Percentiles rank a stretch among this genome's conserved stretches.
Evolutionary conservation across 2,329 filamentous ascomycete species (phyloP).

Genomic region (Arachnomyces sp.): DNA sequence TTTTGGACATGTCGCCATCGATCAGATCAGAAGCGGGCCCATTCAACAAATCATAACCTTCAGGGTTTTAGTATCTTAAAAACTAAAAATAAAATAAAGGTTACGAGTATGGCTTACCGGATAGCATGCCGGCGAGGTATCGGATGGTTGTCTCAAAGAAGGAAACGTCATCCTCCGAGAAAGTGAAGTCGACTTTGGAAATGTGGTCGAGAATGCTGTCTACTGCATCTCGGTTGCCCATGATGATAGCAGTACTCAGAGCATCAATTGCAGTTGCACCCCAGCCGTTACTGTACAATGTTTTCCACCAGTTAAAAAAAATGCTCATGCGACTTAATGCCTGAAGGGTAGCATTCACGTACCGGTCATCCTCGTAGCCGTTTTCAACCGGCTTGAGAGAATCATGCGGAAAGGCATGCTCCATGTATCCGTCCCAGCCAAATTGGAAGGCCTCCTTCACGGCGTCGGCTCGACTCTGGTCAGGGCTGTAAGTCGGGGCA

Average conservation of each 20-base stretch:
- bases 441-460: constrained; percentile 62
- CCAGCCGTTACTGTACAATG: constrained; percentile 64
- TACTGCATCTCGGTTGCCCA: constrained; percentile 62
- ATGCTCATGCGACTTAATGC: neutral
- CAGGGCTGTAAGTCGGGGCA: constrained; percentile 5
- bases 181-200: constrained; percentile 61
- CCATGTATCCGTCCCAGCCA: constrained; percentile 66
- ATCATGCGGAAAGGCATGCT: constrained; percentile 70
- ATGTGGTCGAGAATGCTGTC: constrained; percentile 65
- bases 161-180: constrained; percentile 56
- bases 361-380: constrained; percentile 62
- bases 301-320: constrained; percentile 5
- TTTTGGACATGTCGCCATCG: constrained; percentile 5
- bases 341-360: constrained; percentile 14
- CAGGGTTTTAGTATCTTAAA: too few species aligned
- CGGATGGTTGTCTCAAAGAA: constrained; percentile 89
- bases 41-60: constrained; percentile 54
- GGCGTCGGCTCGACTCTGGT: constrained; percentile 41
- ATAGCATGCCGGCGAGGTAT: constrained; percentile 73
- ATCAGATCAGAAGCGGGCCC: constrained; percentile 52
- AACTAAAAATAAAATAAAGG: too few species aligned
- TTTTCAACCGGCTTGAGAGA: constrained; percentile 64
- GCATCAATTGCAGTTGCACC: constrained; percentile 77
- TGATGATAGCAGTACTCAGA: constrained; percentile 69
- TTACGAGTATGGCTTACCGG: constrained; percentile 33